Base-by-base conservation (phyloP, 768 basidiomycete genomes). In the Xerocomellus amylosporus region DNA sequence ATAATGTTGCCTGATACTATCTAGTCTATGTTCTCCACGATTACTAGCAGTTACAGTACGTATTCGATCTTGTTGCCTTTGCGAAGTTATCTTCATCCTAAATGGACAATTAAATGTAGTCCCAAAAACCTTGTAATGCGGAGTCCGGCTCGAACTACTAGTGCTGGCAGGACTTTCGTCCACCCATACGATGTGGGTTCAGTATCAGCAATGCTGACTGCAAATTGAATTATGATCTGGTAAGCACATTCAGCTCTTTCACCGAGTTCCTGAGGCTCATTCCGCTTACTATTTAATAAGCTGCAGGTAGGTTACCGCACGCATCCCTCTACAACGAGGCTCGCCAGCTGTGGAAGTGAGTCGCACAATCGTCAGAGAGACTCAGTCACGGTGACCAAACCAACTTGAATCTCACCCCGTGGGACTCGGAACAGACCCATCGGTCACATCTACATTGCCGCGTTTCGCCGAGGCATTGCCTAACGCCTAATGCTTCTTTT, bases 401-500 rank as follows among this genome's bases (percentile, higher is more conserved):
- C 36, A n/a, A 9, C 30, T 30, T 30, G 30, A 30, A n/a, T 8
- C 19, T 39, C 4, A 24, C 24, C 24, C 10, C 5, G 3, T 10
- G 30, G 30, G 30, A 30, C 30, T 30, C 30, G 30, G 30, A 39
- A 39, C 38, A 19, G n/a, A 19, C 38, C 9, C 24, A 24, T 24
- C 24, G 24, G 24, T 24, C 24, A 24, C 24, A 24, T 24, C 24
- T 24, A 24, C 24, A 38, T 48, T 55, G 42, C 54, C 46, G 41
- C 44, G 30, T 49, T 65, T 54, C 51, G 19, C 49, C 53, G 59
- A 57, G 53, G 49, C n/a, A 44, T 52, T 57, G 33, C 48, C 31
- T 56, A 13, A 46, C 26, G 46, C 48, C 48, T 43, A 10, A 31
- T 2, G 30, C 9, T 31, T 31, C 41, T 49, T 48, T 41, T 33